Evolutionary conservation across 225 moss, liverwort and hornwort species (phyloP), one percentile per base, ranked within the genome.

Genomic region (Pleurozium schreberi): DNA sequence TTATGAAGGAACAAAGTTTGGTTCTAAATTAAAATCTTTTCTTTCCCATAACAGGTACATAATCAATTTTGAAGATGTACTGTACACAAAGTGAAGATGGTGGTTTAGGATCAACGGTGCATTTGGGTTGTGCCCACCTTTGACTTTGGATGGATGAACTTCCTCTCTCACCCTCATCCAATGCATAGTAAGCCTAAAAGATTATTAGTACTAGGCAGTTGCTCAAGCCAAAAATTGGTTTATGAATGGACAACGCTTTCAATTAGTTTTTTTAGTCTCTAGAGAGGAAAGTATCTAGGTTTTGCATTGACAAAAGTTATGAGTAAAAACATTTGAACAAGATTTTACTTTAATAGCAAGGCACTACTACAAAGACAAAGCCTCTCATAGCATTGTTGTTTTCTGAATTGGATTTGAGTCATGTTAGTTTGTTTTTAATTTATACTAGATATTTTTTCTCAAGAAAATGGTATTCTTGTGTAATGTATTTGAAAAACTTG

Each of bases 361-460:
- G 5, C 50, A 20, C 13, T 50, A 7, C 5, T 8, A 12, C 5
- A 50, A 75, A 34, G 34, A 21, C 13, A 25, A 38, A 55, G 4
- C 3, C 3, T 53, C 14, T 76, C 0, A 0, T 55, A 16, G 6
- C 3, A 38, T 10, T 10, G 6, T 78, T 55, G 19, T 3, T 22
- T 38, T 10, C 25, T 31, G 5, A 16, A 33, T 75, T 75, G 75
- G 31, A 18, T 49, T 49, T 12, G 2, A 19, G 5, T 75, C 15
- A 22, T 14, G 6, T 21, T 36, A 31, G 5, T 75, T 31, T 49
- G 8, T 75, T 49, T 33, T 20, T 4, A 22, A 34, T 8, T 50
- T 14, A 77, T 14, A 53, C 0, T 23, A 6, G 23, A 36, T 53
- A 36, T 23, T 77, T 2, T 21, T 76, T 36, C 8, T n/a, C 18